phyloP scores from a whole-genome alignment of 495 filamentous ascomycete species.

The Xylaria venustula region DNA sequence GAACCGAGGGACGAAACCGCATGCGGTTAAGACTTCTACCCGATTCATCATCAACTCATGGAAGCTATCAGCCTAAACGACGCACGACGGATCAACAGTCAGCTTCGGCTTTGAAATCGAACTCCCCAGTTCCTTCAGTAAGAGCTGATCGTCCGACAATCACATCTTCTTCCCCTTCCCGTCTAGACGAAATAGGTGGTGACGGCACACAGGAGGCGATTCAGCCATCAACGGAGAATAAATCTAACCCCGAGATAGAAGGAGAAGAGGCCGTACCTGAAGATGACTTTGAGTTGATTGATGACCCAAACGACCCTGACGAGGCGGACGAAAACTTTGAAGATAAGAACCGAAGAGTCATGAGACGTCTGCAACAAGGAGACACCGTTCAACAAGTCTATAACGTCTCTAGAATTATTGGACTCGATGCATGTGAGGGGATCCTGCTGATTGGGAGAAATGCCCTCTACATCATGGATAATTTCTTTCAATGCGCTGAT shows the following conservation, averaged over 20 bases:
- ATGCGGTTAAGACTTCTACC: constrained; percentile 87
- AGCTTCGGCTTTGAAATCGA: constrained; percentile 38
- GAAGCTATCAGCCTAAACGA: constrained; percentile 84
- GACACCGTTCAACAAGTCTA: constrained; percentile 92
- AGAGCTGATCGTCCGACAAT: constrained; percentile 17
- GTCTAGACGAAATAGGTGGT: constrained; percentile 19
- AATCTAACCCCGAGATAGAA: constrained; percentile 13
- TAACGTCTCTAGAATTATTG: constrained; percentile 92
- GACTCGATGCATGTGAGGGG: constrained; percentile 88
- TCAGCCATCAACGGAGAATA: constrained; percentile 24
- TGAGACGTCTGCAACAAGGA: constrained; percentile 87
- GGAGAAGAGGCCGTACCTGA: constrained; percentile 54
- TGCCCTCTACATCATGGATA: constrained; percentile 88
- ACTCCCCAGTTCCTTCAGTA: constrained; percentile 33
- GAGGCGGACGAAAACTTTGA: constrained; percentile 84
- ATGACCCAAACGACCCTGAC: constrained; percentile 72
- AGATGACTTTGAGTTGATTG: constrained; percentile 92
- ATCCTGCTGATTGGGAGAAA: constrained; percentile 91
- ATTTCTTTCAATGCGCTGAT: constrained; percentile 89
- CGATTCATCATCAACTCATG: constrained; percentile 63
- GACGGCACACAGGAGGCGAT: constrained; percentile 28
- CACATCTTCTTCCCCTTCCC: constrained; percentile 12
- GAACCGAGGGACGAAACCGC: constrained; percentile 92
- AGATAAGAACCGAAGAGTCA: constrained; percentile 96
- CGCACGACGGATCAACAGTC: constrained; percentile 42